Evolutionary conservation across 208 protist genomes (phyloP).

Genomic region (Crithidia sp.): DNA sequence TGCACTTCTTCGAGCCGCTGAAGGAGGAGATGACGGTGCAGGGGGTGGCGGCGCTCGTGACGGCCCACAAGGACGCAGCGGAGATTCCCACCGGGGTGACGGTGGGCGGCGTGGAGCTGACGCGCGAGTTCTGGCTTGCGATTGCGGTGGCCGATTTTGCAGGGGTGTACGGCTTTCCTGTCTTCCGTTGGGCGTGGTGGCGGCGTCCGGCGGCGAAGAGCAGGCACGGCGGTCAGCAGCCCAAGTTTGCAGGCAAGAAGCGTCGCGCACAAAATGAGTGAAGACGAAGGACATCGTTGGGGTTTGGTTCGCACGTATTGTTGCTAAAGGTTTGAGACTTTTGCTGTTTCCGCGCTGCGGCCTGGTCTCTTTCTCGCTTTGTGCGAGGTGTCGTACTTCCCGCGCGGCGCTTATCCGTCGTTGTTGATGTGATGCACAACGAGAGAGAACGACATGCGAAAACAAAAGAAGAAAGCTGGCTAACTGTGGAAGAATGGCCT

Average conservation of each 20-base stretch:
- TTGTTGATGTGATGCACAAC: too few relatives aligned
- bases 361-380: too few relatives aligned
- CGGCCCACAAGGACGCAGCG: conserved; percentile 35
- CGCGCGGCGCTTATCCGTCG: too few relatives aligned
- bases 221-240: not conserved
- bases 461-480: too few relatives aligned
- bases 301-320: too few relatives aligned
- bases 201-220: not conserved
- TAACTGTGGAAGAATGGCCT: too few relatives aligned
- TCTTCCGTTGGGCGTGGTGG: conserved; percentile 43
- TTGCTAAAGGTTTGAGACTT: too few relatives aligned
- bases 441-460: too few relatives aligned
- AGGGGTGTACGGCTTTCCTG: conserved; percentile 68
- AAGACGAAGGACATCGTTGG: not conserved
- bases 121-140: conserved; percentile 66
- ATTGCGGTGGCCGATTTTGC: conserved; percentile 59
- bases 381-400: too few relatives aligned
- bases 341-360: too few relatives aligned
- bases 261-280: not conserved
- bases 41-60: conserved; percentile 47
- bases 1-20: conserved; percentile 46
- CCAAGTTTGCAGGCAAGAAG: conserved; percentile 20
- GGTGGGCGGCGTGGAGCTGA: conserved; percentile 46
- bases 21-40: conserved; percentile 52
- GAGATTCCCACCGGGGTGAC: conserved; percentile 44